phyloP scores from a whole-genome alignment of 192 early-diverging fungal genomes.

The Podila epigama region DNA sequence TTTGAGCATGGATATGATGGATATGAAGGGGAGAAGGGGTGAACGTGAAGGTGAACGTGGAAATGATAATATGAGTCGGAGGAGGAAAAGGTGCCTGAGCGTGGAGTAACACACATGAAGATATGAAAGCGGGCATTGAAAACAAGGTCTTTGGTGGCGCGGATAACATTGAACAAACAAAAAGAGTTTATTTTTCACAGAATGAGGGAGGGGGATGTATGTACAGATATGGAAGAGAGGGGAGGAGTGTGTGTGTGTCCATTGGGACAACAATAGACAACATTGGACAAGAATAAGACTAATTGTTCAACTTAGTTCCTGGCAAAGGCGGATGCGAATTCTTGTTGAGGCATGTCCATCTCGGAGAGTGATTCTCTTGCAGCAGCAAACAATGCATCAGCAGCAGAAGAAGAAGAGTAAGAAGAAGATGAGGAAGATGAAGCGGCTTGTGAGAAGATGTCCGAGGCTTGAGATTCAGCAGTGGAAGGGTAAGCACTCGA shows the following conservation, averaged over 20 bases:
- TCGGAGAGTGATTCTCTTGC: conserved; percentile 21
- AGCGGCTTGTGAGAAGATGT: not conserved
- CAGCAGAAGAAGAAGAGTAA: not conserved
- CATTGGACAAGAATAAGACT: not conserved
- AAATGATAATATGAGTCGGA: no score
- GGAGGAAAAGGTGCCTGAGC: no score
- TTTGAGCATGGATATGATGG: no score
- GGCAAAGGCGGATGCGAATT: not conserved
- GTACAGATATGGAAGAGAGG: not conserved
- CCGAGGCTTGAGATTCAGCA: not conserved
- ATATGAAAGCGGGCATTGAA: no score
- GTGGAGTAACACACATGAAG: no score
- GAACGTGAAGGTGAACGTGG: no score
- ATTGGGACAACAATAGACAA: not conserved
- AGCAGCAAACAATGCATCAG: not conserved
- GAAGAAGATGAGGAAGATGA: not conserved
- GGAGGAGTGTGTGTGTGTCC: no score
- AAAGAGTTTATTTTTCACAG: no score
- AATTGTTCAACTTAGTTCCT: not conserved
- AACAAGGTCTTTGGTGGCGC: no score
- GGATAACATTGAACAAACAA: no score
- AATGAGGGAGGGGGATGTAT: not conserved
- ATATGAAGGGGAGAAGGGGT: no score
- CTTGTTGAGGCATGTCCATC: not conserved
- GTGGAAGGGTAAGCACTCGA: conserved; percentile 11